Base-by-base conservation (phyloP, 2,329 filamentous ascomycete genomes). In the Cercospora citrullina region DNA sequence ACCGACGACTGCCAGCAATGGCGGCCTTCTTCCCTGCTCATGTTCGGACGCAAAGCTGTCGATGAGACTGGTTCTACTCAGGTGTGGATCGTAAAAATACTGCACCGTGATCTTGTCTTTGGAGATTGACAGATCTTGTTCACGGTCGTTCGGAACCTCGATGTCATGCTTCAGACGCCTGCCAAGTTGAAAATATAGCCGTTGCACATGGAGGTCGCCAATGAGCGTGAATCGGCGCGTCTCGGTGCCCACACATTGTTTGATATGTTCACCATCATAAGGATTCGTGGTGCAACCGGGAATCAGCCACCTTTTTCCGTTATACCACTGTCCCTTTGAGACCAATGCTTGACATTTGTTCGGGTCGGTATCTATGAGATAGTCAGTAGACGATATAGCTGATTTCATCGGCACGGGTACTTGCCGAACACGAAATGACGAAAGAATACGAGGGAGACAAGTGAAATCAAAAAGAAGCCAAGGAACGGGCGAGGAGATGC, bases 21-120 rank as follows among this genome's bases (percentile, higher is more conserved):
- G 80, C 12, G 61, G 69, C 14, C 64, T 66, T n/a, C 42, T 48
- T 18, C 70, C 60, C 61, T 69, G 72, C 57, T 74, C 69, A 31
- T 73, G 75, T 69, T 81, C 84, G 2, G 74, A 73, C 30, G 76
- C 73, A 51, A 87, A 72, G 59, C 84, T 80, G 14, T 78, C 73
- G 26, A 80, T 74, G 30, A 85, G 72, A 8, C 73, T 72, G 0
- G 83, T 82, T 30, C 83, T 81, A 75, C 90, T 86, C 26, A 90
- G 79, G 78, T 81, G 89, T 0, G 88, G 88, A 75, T 90, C 87
- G 87, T 87, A 90, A 10, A 88, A 76, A 69, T 88, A 89, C 58
- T 85, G 79, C 28, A 89, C 72, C 30, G 75, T 80, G 2, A 86
- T 80, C n/a, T 80, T 81, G 14, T 79, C 79, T 1, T 80, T 80